Evolutionary conservation across 164 flowering plant species (phyloP), one percentile per base, ranked within the genome.

Genomic region (Vitis rotundifolia): DNA sequence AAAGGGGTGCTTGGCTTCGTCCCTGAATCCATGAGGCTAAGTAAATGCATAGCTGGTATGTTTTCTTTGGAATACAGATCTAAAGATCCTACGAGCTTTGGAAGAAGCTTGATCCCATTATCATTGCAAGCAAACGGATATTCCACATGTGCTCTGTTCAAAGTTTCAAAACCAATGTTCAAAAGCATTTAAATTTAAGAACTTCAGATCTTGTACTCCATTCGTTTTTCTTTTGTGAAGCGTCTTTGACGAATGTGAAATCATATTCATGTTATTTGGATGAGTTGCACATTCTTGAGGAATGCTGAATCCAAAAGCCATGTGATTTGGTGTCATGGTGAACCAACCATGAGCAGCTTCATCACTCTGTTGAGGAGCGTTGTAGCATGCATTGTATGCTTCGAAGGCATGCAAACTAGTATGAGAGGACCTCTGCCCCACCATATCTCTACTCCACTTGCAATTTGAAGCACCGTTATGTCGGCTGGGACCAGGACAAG

Each of bases 41-140:
- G 90, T 59, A 91, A 78, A 81, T 88, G 79, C 91, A 86, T 81
- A 2, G 97, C 93, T 28, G 93, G 76, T 57, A 86, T 79, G 12
- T 86, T 73, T 14, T 89, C 92, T 74, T 85, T 87, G 57, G 87
- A 66, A 79, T 76, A 79, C n/a, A 82, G 60, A 75, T 85, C 91
- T 37, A 22, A 22, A 22, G 26, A 22, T 22, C 74, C 77, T 53
- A 15, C 48, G 9, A 28, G 18, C 59, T 75, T 78, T 31, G 77
- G 70, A 50, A 68, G 77, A 77, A 56, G 37, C 29, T 69, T 79
- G 54, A 52, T 64, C 64, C 73, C 80, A 59, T 72, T 76, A 47
- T 66, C 78, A 49, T 63, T 64, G 52, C 59, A 59, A 71, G 72
- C 19, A 65, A 71, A 70, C 61, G 79, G 71, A 51, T 55, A 63